Evolutionary conservation across 495 filamentous ascomycete genomes (phyloP), one percentile per base, ranked within the genome.

Genomic region (Pyrenopolyporus hunteri): DNA sequence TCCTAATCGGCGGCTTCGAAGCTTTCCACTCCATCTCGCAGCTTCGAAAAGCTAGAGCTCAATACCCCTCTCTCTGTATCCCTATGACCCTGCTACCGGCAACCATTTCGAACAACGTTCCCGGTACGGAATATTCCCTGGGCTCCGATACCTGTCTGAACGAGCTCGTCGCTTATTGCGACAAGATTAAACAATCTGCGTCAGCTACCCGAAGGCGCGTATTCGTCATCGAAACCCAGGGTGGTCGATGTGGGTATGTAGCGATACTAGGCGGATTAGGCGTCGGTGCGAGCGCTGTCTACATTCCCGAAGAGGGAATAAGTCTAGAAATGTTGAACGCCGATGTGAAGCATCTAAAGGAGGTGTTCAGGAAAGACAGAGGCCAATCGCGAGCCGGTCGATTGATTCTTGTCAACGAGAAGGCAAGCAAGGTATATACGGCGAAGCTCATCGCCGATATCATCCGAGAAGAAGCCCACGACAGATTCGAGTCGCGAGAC

Each of bases 51-150:
- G 93, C 89, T 2, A 81, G 92, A 48, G 82, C 85, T 7, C 78
- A 89, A 44, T 97, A 89, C 72, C 82, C 88, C 7, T 86, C 90
- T 4, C 90, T 99, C 63, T 90, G 90, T 71, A 98, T 99, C 62
- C 95, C 95, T 43, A 92, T 98, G 84, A 83, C 87, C 17, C 81
- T 96, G 19, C 80, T 98, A 10, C 95, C 95, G 13, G 95, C 95
- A n/a, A 99, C 95, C 20, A 92, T 99, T 70, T 93, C 89, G 65
- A 98, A 98, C 80, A 99, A 99, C 74, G 95, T 99, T 6, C 95
- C 94, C 0, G 95, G 95, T 6, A 97, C 92, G 10, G 95, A 99
- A 74, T 99, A 96, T 77, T 96, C 92, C 0, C 83, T 99, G 39
- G 95, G 95, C 13, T 95, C 90, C 44, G 95, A 99, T 72, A 99